phyloP scores from a whole-genome alignment of 371 early-diverging fungal species.

The Actinomucor elegans region DNA sequence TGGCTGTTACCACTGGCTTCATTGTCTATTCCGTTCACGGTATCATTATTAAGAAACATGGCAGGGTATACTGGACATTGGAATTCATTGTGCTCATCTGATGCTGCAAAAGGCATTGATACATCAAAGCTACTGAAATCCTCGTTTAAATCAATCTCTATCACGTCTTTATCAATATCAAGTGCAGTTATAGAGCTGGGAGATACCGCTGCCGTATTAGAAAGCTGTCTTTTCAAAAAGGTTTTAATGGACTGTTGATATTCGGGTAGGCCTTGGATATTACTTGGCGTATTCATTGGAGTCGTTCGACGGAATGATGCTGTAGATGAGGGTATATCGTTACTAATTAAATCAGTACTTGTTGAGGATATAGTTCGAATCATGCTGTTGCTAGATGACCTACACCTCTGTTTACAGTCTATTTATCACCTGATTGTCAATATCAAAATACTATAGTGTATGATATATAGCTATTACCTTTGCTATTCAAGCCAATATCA shows the following conservation, averaged over 20 bases:
- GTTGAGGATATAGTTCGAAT: constrained; percentile 20
- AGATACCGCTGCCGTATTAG: not conserved
- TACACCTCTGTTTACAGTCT: constrained; percentile 3
- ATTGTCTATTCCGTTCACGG: not conserved
- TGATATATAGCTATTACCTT: no score
- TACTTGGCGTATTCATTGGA: no score
- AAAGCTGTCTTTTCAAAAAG: constrained; percentile 13
- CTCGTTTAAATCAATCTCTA: constrained; percentile 32
- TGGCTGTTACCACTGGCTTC: not conserved
- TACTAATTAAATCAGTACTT: constrained; percentile 14
- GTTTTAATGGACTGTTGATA: constrained; percentile 17
- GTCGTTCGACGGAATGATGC: no score
- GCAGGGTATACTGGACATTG: constrained; percentile 27
- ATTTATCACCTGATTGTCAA: not conserved
- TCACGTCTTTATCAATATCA: constrained; percentile 30
- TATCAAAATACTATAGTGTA: not conserved
- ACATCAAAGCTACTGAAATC: no score
- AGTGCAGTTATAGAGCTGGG: constrained; percentile 9
- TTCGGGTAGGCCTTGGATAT: constrained; percentile 1
- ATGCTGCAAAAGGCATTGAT: not conserved
- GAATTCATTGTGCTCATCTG: not conserved
- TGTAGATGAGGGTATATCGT: not conserved
- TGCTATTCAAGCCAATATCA: constrained; percentile 1
- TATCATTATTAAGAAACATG: constrained; percentile 15
- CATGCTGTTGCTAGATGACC: constrained; percentile 7